Conservation (phyloP, 495 filamentous ascomycete species). For the Lasiosphaeria hispida region DNA sequence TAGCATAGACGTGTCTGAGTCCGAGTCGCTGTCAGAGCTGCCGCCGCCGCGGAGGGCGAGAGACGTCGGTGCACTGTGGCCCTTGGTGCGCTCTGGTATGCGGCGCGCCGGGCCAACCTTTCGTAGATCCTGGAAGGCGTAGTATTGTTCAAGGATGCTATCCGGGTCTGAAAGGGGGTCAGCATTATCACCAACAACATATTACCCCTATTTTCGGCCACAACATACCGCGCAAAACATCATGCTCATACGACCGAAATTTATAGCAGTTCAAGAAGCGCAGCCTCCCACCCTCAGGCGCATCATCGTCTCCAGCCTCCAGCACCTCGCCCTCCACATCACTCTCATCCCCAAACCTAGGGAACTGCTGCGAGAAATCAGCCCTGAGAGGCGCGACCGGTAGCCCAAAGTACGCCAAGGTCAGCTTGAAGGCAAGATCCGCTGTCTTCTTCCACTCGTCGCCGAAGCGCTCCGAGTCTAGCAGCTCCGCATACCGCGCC, state of each 20-base stretch:
- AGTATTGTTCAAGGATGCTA: slow-evolving; percentile 13
- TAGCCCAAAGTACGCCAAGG: slow-evolving; percentile 29
- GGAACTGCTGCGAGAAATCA: not conserved
- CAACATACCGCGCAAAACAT: slow-evolving; percentile 10
- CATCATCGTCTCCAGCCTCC: not conserved
- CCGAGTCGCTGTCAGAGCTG: not conserved
- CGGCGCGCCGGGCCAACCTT: not conserved
- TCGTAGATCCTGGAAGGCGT: slow-evolving; percentile 1
- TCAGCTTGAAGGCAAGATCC: slow-evolving; percentile 28
- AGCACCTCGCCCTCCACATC: slow-evolving; percentile 11
- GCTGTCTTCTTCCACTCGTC: not conserved
- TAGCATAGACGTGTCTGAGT: not conserved
- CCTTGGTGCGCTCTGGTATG: not conserved
- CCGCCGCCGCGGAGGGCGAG: slow-evolving; percentile 21
- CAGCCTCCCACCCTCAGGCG: not conserved
- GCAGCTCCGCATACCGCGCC: slow-evolving; percentile 17
- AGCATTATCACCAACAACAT: not conserved
- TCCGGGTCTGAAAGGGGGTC: slow-evolving; percentile 9
- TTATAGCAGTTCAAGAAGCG: slow-evolving; percentile 19
- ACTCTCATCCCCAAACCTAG: not conserved
- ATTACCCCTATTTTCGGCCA: not conserved
- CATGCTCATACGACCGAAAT: slow-evolving; percentile 3
- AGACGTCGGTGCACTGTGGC: not conserved
- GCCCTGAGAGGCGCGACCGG: slow-evolving; percentile 24
- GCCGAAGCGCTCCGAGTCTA: slow-evolving; percentile 5